A percentile compares a stretch with the other conserved stretches of the same genome.
Conservation (phyloP, 2,329 filamentous ascomycete species). For the Colletotrichum paranaense region DNA sequence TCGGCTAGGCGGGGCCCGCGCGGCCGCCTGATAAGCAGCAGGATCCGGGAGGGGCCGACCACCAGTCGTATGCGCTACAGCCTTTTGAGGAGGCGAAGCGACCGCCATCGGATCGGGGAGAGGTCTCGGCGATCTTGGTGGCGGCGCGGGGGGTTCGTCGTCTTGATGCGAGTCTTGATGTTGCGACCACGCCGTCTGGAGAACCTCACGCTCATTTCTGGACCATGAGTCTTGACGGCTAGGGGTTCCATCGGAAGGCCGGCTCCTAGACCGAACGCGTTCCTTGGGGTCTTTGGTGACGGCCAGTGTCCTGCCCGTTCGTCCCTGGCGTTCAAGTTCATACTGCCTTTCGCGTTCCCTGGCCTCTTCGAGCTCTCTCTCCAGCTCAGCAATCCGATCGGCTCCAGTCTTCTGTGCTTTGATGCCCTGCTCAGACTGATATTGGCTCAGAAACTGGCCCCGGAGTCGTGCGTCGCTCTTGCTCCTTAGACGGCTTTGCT, state of each 20-base stretch:
- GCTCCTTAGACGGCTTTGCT: slow-evolving; percentile 71
- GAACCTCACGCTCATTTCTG: slow-evolving; percentile 71
- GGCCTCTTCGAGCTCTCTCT: slow-evolving; percentile 74
- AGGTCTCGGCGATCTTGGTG: slow-evolving; percentile 49
- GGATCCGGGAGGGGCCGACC: slow-evolving; percentile 67
- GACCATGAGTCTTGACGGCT: slow-evolving; percentile 73
- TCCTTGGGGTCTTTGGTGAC: slow-evolving; percentile 43
- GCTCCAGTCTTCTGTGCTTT: slow-evolving; percentile 39
- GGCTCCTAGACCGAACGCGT: slow-evolving; percentile 42
- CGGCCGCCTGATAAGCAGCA: slow-evolving; percentile 43
- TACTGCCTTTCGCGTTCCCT: slow-evolving; percentile 73
- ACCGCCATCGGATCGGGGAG: slow-evolving; percentile 52
- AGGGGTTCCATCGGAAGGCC: slow-evolving; percentile 46
- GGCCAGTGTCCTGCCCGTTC: slow-evolving; percentile 45
- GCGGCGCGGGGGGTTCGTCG: slow-evolving; percentile 40
- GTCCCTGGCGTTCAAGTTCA: slow-evolving; percentile 66
- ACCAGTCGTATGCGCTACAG: slow-evolving; percentile 52
- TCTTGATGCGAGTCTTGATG: slow-evolving; percentile 49
- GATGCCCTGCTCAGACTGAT: slow-evolving; percentile 76
- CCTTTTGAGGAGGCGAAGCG: slow-evolving; percentile 41
- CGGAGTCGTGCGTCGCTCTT: slow-evolving; percentile 75
- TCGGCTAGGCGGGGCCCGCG: slow-evolving; percentile 50
- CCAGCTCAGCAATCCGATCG: slow-evolving; percentile 68
- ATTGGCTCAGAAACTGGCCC: slow-evolving; percentile 89
- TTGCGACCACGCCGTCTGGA: slow-evolving; percentile 65